These are phyloP conservation scores for Phoma sp. DNA, from an alignment of 2,329 filamentous ascomycete genomes.

Conservation along the genomic window DNA sequence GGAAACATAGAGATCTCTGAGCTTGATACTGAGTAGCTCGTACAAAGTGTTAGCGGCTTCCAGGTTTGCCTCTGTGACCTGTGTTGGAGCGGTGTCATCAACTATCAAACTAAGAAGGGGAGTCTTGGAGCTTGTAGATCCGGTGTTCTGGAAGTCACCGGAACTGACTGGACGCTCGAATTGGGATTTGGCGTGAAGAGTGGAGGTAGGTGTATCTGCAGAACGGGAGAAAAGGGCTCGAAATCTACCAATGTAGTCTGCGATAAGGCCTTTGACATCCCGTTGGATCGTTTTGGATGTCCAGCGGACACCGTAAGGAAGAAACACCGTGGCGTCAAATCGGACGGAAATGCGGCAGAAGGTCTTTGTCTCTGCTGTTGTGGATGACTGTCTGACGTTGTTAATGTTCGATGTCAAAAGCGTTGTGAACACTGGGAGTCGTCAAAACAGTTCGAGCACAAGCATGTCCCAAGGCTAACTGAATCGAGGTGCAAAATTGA, in stretches of 20 bases:
- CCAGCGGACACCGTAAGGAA: conserved; percentile 15
- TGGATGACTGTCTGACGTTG: not conserved
- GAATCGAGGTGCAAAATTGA: not conserved
- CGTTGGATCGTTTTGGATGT: conserved; percentile 25
- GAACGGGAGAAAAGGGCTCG: not conserved
- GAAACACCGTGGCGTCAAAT: not conserved
- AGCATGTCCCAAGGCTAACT: not conserved
- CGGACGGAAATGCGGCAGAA: not conserved
- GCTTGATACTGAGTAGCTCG: conserved; percentile 15
- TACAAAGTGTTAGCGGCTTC: conserved; percentile 12
- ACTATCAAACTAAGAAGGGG: not conserved
- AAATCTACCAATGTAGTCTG: conserved; percentile 3
- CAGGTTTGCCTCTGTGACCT: not conserved
- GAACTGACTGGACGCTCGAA: not conserved
- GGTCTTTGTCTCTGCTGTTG: not conserved
- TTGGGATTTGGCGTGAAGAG: not conserved
- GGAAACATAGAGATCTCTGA: conserved; percentile 14
- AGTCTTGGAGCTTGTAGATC: not conserved
- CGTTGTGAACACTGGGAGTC: not conserved
- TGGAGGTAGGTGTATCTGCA: not conserved
- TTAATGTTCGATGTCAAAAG: not conserved
- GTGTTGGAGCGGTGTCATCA: not conserved
- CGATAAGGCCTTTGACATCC: conserved; percentile 24
- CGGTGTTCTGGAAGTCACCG: not conserved
- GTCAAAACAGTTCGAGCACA: not conserved